These are phyloP conservation scores for Tardiomyces blankii DNA, from an alignment of 1,139 yeast species.

Conservation along the genomic window DNA sequence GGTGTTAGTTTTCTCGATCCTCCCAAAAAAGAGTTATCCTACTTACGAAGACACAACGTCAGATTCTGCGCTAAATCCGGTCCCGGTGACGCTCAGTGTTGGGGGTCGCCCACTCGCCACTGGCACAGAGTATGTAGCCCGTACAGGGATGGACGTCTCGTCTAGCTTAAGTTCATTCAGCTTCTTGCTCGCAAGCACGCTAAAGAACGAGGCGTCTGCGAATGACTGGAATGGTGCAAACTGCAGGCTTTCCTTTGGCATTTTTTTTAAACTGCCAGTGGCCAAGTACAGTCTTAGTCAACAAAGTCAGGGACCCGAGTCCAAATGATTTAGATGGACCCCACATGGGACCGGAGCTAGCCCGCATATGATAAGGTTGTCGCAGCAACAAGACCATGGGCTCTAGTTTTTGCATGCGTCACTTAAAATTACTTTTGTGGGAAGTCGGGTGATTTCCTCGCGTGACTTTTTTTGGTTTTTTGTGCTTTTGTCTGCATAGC, in stretches of 20 bases:
- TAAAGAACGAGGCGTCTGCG: slow-evolving; percentile 80
- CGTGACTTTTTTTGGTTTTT: neutral
- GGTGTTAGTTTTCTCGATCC: neutral
- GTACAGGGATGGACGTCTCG: slow-evolving; percentile 32
- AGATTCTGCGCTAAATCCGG: neutral
- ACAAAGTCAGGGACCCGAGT: too few species aligned
- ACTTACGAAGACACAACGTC: too few species aligned
- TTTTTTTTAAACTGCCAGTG: too few species aligned
- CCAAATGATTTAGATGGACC: too few species aligned
- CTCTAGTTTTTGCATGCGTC: too few species aligned
- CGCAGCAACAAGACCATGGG: too few species aligned
- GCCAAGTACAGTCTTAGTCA: too few species aligned
- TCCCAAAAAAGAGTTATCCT: too few species aligned
- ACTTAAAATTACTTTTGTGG: too few species aligned
- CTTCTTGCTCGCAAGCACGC: slow-evolving; percentile 54
- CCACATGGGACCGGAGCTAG: too few species aligned
- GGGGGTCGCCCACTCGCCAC: slow-evolving; percentile 27
- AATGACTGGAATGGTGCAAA: slow-evolving; percentile 57
- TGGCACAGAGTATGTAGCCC: slow-evolving; percentile 35
- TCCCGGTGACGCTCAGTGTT: slow-evolving; percentile 9
- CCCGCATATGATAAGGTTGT: too few species aligned
- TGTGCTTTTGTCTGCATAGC: neutral
- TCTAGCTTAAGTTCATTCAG: slow-evolving; percentile 57
- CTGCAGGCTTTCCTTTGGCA: slow-evolving; percentile 9
- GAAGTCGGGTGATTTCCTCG: too few species aligned